Evolutionary conservation across 768 basidiomycete genomes (phyloP).

Genomic region (Pisolithus microcarpus): DNA sequence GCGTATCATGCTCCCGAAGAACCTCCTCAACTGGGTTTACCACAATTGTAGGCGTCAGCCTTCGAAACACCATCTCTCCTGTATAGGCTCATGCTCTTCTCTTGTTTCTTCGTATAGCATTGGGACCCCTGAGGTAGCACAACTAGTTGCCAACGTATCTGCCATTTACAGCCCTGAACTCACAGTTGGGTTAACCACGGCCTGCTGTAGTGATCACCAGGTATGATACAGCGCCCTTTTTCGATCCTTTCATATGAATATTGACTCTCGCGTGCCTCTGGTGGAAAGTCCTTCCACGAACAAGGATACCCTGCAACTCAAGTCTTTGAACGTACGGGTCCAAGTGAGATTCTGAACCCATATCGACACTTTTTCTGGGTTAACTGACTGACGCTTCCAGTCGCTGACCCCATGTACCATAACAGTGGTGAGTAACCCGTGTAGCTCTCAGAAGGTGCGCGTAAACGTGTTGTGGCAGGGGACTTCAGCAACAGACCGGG

Average conservation of each 20-base stretch:
- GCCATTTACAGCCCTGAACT: conserved; percentile 50
- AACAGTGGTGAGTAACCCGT: too few species aligned
- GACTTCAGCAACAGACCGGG: conserved; percentile 47
- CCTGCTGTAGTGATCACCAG: too few species aligned
- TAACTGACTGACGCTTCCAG: too few species aligned
- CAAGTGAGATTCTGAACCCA: conserved; percentile 36
- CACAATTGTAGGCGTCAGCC: conserved; percentile 43
- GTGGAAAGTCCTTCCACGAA: too few species aligned
- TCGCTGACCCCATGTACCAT: not conserved
- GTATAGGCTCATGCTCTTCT: too few species aligned
- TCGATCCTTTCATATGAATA: too few species aligned
- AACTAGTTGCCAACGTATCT: too few species aligned
- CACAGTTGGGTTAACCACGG: conserved; percentile 39
- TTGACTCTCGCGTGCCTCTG: not conserved
- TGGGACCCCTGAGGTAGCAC: too few species aligned
- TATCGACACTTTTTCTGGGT: not conserved
- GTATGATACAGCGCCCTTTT: not conserved
- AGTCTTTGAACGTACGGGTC: conserved; percentile 31
- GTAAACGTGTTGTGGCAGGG: conserved; percentile 30
- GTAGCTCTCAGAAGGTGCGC: too few species aligned
- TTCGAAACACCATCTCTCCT: too few species aligned
- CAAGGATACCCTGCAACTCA: conserved; percentile 16
- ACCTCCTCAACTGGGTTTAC: conserved; percentile 81
- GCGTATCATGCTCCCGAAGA: conserved; percentile 76
- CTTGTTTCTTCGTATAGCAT: too few species aligned